Base-by-base conservation (phyloP, 2,329 filamentous ascomycete species). In the Aspergillus viridinutans region DNA sequence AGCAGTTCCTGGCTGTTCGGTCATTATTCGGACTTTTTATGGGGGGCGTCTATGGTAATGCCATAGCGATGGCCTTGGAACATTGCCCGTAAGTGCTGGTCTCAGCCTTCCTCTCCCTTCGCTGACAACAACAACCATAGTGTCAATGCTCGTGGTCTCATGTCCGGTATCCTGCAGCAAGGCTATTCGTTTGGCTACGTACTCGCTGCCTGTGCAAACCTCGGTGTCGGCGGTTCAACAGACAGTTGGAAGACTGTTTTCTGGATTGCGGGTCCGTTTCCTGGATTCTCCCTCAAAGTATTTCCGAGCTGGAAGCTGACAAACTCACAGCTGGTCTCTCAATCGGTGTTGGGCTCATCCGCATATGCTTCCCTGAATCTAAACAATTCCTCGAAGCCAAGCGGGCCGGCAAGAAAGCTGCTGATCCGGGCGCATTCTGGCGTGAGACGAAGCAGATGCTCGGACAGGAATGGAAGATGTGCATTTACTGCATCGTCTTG, bases 171-270 rank as follows among this genome's bases (percentile, higher is more conserved):
- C 52, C 76, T 93, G 20, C 90, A 94, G 67, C 89, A 92, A 72
- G 90, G 90, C 2, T 92, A 92, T 70, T 88, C 88, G 0, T 82
- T 92, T 61, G 90, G 90, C 32, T 93, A 93, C 67, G 85, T 94
- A 43, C 80, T 91, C 60, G 90, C 90, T 5, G 89, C 89, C 43
- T 70, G 67, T 59, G 85, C 84, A 66, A 92, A 89, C 62, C 83
- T 92, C 43, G 88, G 87, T 50, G 87, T 92, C 17, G 88, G 89
- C 32, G 87, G 71, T 45, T 54, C 28, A 6, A 70, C 65, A 5
- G 66, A 73, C 0, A 71, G 81, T 47, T 92, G 88, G 88, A 92
- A 90, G 77, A 88, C 79, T 0, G 84, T 90, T 48, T 90, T 90
- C 70, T 92, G 87, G 86, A 83, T 88, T 59, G 89, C 78, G 49